Percentiles rank a stretch among this genome's conserved stretches.
Conservation (phyloP, 2,329 filamentous ascomycete species). For the Colletotrichum somersetense region DNA sequence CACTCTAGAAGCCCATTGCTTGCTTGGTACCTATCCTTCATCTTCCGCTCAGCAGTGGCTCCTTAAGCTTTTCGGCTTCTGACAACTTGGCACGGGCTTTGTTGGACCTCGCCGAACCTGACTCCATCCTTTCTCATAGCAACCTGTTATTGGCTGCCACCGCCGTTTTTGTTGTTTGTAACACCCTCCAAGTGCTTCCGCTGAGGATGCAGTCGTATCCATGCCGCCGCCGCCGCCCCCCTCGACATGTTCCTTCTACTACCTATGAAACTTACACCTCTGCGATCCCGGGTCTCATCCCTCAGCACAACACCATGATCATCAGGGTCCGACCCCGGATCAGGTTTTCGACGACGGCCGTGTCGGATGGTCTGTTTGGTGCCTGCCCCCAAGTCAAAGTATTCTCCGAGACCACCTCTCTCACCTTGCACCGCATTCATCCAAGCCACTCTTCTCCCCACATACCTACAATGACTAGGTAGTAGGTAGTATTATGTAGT, state of each 20-base stretch:
- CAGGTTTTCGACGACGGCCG: conserved; percentile 11
- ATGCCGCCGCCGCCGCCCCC: conserved; percentile 22
- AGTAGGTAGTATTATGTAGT: not conserved
- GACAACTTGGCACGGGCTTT: conserved; percentile 26
- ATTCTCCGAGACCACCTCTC: conserved; percentile 16
- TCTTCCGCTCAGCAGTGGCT: not conserved
- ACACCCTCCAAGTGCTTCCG: not conserved
- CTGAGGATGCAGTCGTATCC: conserved; percentile 13
- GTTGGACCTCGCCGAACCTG: conserved; percentile 13
- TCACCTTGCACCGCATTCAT: conserved; percentile 30
- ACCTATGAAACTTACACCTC: not conserved
- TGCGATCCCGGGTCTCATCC: conserved; percentile 14
- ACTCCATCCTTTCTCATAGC: not conserved
- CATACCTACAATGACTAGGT: conserved; percentile 2
- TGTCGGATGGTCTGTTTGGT: conserved; percentile 18
- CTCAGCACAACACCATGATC: conserved; percentile 27
- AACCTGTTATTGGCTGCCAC: not conserved
- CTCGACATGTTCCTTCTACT: conserved; percentile 20
- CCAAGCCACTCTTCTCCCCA: conserved; percentile 16
- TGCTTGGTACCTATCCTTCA: not conserved
- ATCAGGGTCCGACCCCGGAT: conserved; percentile 38
- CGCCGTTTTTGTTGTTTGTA: not conserved
- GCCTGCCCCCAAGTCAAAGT: not conserved
- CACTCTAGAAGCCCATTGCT: not conserved
- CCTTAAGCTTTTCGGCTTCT: conserved; percentile 33